A percentile compares a stretch with the other conserved stretches of the same genome.
Conservation (phyloP, 441 rosid species). For the Brassica balearica region DNA sequence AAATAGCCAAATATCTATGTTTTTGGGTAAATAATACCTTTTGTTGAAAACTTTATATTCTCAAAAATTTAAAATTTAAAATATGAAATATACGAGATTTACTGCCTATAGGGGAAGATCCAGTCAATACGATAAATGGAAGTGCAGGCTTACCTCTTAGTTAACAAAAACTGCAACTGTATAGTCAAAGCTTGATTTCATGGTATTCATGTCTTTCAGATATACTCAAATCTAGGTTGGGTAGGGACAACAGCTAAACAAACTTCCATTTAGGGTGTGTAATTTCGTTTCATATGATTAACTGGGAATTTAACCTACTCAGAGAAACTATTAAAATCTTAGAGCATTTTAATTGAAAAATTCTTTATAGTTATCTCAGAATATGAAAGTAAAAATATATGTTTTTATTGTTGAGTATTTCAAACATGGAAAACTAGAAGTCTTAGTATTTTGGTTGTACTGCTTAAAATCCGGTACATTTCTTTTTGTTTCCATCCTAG, state of each 20-base stretch:
- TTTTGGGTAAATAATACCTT: constrained; percentile 8
- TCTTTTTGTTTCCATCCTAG: not conserved
- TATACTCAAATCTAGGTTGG: not conserved
- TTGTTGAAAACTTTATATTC: not conserved
- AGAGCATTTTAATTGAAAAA: too few relatives aligned
- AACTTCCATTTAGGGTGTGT: not conserved
- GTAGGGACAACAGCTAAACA: not conserved
- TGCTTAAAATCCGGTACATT: not conserved
- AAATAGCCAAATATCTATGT: constrained; percentile 13
- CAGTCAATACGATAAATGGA: not conserved
- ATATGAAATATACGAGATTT: constrained; percentile 12
- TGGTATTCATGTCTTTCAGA: not conserved
- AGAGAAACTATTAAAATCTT: not conserved
- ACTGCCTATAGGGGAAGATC: constrained; percentile 4
- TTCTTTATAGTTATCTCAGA: too few relatives aligned
- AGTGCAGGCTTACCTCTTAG: not conserved
- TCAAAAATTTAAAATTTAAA: not conserved
- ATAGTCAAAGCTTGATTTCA: constrained; percentile 1
- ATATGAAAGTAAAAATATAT: not conserved
- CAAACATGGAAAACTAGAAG: not conserved
- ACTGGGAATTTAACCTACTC: constrained; percentile 7
- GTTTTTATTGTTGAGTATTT: not conserved
- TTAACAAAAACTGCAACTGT: not conserved
- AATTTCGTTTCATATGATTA: not conserved
- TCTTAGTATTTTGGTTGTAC: not conserved